These are phyloP conservation scores for Phytophthora nicotianae DNA, from an alignment of 352 stramenopile genomes.

Conservation along the genomic window DNA sequence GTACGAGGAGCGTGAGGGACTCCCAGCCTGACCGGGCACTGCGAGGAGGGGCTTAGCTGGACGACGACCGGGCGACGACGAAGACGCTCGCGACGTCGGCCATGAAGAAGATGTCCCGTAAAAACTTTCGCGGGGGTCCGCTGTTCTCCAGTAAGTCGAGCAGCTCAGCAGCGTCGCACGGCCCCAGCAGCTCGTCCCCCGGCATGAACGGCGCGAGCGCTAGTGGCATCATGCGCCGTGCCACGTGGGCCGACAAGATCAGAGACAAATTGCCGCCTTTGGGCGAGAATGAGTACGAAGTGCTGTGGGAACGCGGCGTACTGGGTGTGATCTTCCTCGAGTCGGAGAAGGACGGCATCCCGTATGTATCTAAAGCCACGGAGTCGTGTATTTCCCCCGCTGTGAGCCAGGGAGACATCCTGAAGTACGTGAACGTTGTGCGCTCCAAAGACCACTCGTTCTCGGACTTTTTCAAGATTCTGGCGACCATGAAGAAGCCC, in stretches of 20 bases:
- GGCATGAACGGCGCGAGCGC: constrained; percentile 8
- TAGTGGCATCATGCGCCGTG: constrained; percentile 30
- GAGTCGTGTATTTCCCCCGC: constrained; percentile 84
- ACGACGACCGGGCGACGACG: constrained; percentile 17
- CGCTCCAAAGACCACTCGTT: constrained; percentile 89
- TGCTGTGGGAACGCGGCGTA: constrained; percentile 87
- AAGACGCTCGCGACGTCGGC: constrained; percentile 24
- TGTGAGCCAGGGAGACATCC: constrained; percentile 73
- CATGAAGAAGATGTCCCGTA: constrained; percentile 79
- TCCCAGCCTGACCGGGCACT: constrained; percentile 3
- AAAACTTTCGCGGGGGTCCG: constrained; percentile 62
- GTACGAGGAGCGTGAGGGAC: constrained; percentile 2
- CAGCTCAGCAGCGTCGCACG: constrained; percentile 19
- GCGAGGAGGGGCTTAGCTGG: neutral
- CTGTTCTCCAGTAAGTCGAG: constrained; percentile 44
- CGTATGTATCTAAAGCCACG: constrained; percentile 87
- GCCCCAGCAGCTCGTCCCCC: constrained; percentile 24
- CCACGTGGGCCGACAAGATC: constrained; percentile 82
- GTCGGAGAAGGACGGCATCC: constrained; percentile 84
- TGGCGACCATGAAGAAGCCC: constrained; percentile 90
- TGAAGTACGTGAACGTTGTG: constrained; percentile 88
- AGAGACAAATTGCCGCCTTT: constrained; percentile 78
- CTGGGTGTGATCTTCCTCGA: constrained; percentile 89
- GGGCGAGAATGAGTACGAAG: constrained; percentile 84
- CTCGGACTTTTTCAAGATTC: constrained; percentile 90